Conservation (phyloP, 2,329 filamentous ascomycete species). For the Emericellopsis atlantica region DNA sequence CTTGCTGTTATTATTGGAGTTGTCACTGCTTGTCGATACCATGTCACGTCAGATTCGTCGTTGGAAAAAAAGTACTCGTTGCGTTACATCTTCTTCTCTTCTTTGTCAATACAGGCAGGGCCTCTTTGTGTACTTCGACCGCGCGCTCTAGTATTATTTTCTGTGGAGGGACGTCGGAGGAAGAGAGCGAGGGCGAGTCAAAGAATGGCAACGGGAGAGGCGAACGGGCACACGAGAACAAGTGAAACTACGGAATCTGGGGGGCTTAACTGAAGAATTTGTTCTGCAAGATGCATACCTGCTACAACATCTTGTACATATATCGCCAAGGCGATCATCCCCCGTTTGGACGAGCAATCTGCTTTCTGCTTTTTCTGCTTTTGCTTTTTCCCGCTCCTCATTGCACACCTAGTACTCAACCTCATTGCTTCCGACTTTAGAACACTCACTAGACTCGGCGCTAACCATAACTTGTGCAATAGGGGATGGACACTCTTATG, state of each 20-base stretch:
- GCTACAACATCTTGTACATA: neutral
- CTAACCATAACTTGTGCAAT: neutral
- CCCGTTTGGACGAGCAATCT: neutral
- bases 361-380: neutral
- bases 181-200: too few relatives aligned
- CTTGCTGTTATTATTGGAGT: too few relatives aligned
- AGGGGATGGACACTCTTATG: constrained; percentile 10
- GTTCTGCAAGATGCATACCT: neutral
- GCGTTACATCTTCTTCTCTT: neutral
- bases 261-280: neutral
- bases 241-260: neutral
- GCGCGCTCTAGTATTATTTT: neutral
- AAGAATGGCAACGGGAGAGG: too few relatives aligned
- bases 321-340: neutral
- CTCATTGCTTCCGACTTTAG: neutral
- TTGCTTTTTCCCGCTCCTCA: neutral
- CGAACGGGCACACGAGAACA: neutral
- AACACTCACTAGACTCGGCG: neutral
- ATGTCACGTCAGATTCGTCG: constrained; percentile 1
- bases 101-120: neutral
- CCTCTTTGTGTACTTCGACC: neutral
- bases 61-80: constrained; percentile 1
- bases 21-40: constrained; percentile 4
- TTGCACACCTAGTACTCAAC: neutral
- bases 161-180: neutral